Percentiles rank a stretch among this genome's conserved stretches.
Evolutionary conservation across 2,329 filamentous ascomycete genomes (phyloP).

Genomic region (Colletotrichum lini): DNA sequence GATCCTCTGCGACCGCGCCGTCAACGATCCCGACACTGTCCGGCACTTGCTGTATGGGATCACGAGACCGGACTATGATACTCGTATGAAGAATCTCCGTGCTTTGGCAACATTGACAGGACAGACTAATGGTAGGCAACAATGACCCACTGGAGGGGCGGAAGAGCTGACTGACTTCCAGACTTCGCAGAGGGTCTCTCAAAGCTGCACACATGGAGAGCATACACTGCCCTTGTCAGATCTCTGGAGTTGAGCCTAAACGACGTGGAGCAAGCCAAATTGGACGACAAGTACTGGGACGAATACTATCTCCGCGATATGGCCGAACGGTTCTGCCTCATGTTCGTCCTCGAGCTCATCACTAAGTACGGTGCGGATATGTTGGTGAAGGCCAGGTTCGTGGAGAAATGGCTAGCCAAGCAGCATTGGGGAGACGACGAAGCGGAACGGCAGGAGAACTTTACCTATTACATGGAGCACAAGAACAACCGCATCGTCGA

Average conservation of each 20-base stretch:
- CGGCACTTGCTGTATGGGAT: conserved; percentile 70
- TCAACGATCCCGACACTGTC: conserved; percentile 70
- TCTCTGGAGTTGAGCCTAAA: conserved; percentile 70
- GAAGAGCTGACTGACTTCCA: conserved; percentile 44
- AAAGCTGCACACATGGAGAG: conserved; percentile 64
- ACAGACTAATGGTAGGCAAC: conserved; percentile 48
- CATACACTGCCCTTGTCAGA: conserved; percentile 71
- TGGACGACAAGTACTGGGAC: conserved; percentile 71
- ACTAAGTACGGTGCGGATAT: conserved; percentile 70
- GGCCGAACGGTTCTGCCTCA: conserved; percentile 72
- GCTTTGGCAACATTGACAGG: conserved; percentile 69
- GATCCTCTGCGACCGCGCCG: conserved; percentile 69
- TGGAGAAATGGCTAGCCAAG: conserved; percentile 81
- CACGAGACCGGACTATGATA: conserved; percentile 70
- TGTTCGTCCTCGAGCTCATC: conserved; percentile 72
- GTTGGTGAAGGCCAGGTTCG: conserved; percentile 74
- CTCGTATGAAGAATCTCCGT: conserved; percentile 69
- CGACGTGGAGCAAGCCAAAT: conserved; percentile 64
- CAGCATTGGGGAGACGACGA: conserved; percentile 76
- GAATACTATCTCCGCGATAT: conserved; percentile 75
- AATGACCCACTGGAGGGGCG: neutral
- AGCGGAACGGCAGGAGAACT: conserved; percentile 68
- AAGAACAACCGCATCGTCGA: conserved; percentile 68
- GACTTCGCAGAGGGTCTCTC: conserved; percentile 57
- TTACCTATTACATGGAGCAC: conserved; percentile 64